Conservation (phyloP, 441 rosid species). For the Kokia cookei region DNA sequence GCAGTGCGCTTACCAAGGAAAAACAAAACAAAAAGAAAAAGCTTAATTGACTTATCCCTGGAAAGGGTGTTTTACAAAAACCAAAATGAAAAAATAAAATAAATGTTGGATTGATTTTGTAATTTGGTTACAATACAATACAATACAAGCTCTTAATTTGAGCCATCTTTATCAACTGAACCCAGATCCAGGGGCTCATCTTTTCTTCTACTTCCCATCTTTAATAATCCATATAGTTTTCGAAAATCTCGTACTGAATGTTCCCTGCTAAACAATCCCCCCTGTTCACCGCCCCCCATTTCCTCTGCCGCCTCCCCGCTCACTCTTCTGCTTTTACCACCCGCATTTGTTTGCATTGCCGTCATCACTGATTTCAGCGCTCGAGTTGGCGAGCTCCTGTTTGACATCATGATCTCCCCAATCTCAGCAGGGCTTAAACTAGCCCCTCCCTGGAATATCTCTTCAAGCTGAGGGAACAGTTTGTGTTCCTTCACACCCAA, state of each 20-base stretch:
- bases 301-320: slow-evolving; percentile 7
- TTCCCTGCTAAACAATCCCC: slow-evolving; percentile 21
- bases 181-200: slow-evolving; percentile 31
- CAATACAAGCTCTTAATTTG: slow-evolving; percentile 12
- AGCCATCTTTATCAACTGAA: slow-evolving; percentile 2
- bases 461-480: slow-evolving; percentile 63
- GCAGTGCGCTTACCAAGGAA: too few relatives aligned
- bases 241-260: slow-evolving; percentile 36
- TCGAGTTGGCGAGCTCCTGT: slow-evolving; percentile 62
- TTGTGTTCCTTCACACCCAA: slow-evolving; percentile 64
- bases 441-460: slow-evolving; percentile 54
- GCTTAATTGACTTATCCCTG: not conserved
- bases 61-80: not conserved
- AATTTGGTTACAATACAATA: not conserved
- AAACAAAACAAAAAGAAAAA: too few relatives aligned
- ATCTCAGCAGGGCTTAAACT: slow-evolving; percentile 70
- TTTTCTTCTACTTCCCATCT: slow-evolving; percentile 37
- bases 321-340: not conserved
- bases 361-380: slow-evolving; percentile 60
- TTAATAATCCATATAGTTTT: slow-evolving; percentile 40
- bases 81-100: not conserved
- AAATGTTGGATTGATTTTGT: not conserved
- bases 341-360: slow-evolving; percentile 41
- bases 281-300: slow-evolving; percentile 8
- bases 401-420: slow-evolving; percentile 67